A percentile compares a stretch with the other conserved stretches of the same genome.
Evolutionary conservation across 805 yeast species (phyloP).

Genomic region (Maudiozyma bulderi): DNA sequence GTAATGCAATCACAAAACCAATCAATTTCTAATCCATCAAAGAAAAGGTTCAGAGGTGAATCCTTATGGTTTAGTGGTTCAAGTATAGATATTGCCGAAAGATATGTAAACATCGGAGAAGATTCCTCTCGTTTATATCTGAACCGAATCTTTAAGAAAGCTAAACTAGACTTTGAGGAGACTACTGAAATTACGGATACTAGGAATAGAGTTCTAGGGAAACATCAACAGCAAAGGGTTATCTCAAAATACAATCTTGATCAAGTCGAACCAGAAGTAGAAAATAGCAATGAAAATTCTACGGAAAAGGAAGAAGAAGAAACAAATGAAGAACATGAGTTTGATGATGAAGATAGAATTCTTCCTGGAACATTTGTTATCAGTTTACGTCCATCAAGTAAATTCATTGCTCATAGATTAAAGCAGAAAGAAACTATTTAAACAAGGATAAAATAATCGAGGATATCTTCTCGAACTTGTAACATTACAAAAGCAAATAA

Average conservation of each 20-base stretch:
- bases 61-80: constrained; percentile 64
- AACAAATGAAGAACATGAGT: constrained; percentile 10
- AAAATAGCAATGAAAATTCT: not conserved
- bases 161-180: constrained; percentile 15
- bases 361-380: constrained; percentile 19
- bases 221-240: not conserved
- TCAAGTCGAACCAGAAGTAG: constrained; percentile 3
- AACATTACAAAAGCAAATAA: not conserved
- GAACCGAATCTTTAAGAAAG: not conserved
- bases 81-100: constrained; percentile 39
- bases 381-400: constrained; percentile 54
- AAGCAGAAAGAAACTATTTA: not conserved
- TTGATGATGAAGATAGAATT: constrained; percentile 15
- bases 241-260: not conserved
- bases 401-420: constrained; percentile 56
- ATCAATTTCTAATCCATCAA: constrained; percentile 8
- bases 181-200: constrained; percentile 14
- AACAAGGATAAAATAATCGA: not conserved
- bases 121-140: constrained; percentile 6
- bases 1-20: constrained; percentile 14
- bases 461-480: not conserved
- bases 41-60: constrained; percentile 30
- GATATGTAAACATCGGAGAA: constrained; percentile 28
- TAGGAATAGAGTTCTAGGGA: not conserved
- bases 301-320: constrained; percentile 2